Conservation (phyloP, 805 yeast species). For the Cyberlindnera xylosilytica region DNA sequence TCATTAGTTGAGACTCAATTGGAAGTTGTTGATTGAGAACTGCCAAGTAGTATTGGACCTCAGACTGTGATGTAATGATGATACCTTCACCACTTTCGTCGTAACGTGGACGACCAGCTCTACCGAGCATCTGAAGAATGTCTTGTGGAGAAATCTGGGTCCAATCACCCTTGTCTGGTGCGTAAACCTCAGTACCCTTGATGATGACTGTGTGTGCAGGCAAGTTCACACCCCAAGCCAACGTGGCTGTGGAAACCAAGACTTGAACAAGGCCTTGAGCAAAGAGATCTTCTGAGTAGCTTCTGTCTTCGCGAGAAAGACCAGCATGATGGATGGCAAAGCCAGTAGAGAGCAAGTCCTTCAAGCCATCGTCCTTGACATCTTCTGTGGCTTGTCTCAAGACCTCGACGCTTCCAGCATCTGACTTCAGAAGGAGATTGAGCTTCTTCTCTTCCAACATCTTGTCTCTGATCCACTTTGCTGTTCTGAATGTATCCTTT, state of each 20-base stretch:
- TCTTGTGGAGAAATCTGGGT: constrained; percentile 92
- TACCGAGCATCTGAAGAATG: constrained; percentile 93
- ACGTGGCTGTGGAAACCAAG: constrained; percentile 85
- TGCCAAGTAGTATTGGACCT: constrained; percentile 84
- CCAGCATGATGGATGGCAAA: constrained; percentile 95
- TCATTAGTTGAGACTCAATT: constrained; percentile 82
- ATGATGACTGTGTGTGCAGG: constrained; percentile 95
- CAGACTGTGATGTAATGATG: constrained; percentile 82
- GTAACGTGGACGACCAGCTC: constrained; percentile 96
- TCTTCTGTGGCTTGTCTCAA: constrained; percentile 59
- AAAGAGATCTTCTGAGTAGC: constrained; percentile 78
- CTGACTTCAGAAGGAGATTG: constrained; percentile 42
- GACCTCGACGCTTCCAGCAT: constrained; percentile 53
- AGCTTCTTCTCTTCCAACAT: constrained; percentile 53
- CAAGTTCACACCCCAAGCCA: constrained; percentile 96
- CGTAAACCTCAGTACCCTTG: constrained; percentile 90
- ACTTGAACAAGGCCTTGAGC: constrained; percentile 86
- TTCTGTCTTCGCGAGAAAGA: constrained; percentile 65
- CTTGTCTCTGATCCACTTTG: constrained; percentile 65
- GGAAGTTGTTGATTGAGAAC: constrained; percentile 89
- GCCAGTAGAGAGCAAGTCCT: constrained; percentile 63
- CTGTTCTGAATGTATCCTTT: constrained; percentile 85
- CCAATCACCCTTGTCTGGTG: constrained; percentile 90
- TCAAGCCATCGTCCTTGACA: constrained; percentile 50
- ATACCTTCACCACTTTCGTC: constrained; percentile 93